A percentile compares a stretch with the other conserved stretches of the same genome.
Conservation (phyloP, 2,329 filamentous ascomycete genomes). For the Phialemonium atrogriseum region DNA sequence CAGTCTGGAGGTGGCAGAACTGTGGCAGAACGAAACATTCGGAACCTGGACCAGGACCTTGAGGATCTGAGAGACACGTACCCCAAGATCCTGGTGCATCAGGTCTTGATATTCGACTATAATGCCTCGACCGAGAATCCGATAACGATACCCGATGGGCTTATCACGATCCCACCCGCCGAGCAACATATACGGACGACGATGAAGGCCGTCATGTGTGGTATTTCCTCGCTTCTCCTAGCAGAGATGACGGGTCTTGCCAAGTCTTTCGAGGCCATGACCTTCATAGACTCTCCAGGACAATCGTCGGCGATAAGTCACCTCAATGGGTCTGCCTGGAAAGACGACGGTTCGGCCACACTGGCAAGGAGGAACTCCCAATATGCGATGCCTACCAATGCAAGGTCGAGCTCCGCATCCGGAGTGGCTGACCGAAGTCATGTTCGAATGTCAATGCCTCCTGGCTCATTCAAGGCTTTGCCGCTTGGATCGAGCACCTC, state of each 20-base stretch:
- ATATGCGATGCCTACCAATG: slow-evolving; percentile 33
- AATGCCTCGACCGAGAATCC: slow-evolving; percentile 35
- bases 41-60: slow-evolving; percentile 57
- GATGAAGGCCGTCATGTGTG: slow-evolving; percentile 72
- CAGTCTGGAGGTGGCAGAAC: slow-evolving; percentile 44
- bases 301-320: slow-evolving; percentile 32
- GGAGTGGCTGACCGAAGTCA: slow-evolving; percentile 49
- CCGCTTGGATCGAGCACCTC: slow-evolving; percentile 35
- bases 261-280: slow-evolving; percentile 63
- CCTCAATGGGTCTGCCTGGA: slow-evolving; percentile 33
- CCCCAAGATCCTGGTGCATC: slow-evolving; percentile 68
- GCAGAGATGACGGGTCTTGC: slow-evolving; percentile 69
- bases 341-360: slow-evolving; percentile 30
- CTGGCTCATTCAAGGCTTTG: slow-evolving; percentile 43
- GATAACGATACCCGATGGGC: slow-evolving; percentile 55
- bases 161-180: slow-evolving; percentile 61
- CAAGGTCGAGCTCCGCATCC: slow-evolving; percentile 46
- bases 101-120: slow-evolving; percentile 74
- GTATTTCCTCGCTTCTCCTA: slow-evolving; percentile 64
- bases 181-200: slow-evolving; percentile 67
- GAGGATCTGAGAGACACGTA: slow-evolving; percentile 64
- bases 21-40: slow-evolving; percentile 47
- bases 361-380: slow-evolving; percentile 47
- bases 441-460: slow-evolving; percentile 76
- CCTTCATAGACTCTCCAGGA: slow-evolving; percentile 70